Conservation (phyloP, 441 rosid genomes). For the Adansonia madagascariensis region DNA sequence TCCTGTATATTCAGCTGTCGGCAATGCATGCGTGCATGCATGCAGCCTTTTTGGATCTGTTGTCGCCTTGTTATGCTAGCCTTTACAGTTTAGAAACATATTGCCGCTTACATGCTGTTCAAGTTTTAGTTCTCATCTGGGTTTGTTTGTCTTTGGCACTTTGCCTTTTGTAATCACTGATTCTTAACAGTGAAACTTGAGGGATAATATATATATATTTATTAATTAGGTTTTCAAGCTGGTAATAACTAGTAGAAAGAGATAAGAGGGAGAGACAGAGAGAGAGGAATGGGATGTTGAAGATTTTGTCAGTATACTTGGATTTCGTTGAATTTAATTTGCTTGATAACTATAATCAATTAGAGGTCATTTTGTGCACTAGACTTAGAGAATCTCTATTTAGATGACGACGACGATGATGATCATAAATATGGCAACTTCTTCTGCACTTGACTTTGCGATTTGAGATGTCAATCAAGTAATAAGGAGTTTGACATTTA, state of each 20-base stretch:
- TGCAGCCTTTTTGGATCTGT: background rate
- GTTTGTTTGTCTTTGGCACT: background rate
- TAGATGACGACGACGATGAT: background rate
- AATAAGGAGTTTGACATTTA: background rate
- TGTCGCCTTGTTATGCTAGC: background rate
- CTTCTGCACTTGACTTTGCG: background rate
- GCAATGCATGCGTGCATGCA: no score
- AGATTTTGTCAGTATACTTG: background rate
- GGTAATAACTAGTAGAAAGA: no score
- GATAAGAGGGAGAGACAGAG: background rate
- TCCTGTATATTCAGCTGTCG: background rate
- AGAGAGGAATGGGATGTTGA: background rate
- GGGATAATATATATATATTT: no score
- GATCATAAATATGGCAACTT: background rate
- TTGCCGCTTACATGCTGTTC: background rate
- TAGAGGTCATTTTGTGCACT: no score
- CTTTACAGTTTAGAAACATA: no score
- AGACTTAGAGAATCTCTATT: background rate
- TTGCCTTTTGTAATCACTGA: background rate
- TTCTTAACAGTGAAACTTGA: no score
- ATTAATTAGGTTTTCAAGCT: no score
- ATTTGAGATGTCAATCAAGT: background rate
- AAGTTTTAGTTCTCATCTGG: background rate
- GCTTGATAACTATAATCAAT: background rate
- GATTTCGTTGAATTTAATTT: background rate